Evolutionary conservation across 2,329 filamentous ascomycete species (phyloP).

Genomic region (Metarhizium guizhouense): DNA sequence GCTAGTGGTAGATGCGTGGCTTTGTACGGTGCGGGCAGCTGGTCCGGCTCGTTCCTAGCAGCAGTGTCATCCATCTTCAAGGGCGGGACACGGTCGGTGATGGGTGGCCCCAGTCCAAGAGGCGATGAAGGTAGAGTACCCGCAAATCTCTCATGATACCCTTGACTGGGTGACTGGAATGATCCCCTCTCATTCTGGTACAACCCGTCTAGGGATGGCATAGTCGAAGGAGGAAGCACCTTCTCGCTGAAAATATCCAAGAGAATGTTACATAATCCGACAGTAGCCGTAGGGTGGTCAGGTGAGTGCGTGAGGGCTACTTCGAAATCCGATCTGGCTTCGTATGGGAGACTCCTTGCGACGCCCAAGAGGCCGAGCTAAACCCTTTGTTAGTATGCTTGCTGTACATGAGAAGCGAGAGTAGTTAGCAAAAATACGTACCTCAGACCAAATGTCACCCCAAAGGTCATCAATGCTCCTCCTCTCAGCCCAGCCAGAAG

Average conservation of each 20-base stretch:
- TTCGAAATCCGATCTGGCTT: constrained; percentile 72
- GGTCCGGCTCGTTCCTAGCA: constrained; percentile 17
- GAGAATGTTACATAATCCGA: constrained; percentile 76
- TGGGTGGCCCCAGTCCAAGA: constrained; percentile 33
- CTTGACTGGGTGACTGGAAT: background rate
- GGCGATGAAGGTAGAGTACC: constrained; percentile 32
- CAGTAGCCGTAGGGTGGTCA: constrained; percentile 71
- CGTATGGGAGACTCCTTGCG: constrained; percentile 52
- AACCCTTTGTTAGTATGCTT: constrained; percentile 14
- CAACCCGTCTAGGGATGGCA: constrained; percentile 29
- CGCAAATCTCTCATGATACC: constrained; percentile 4
- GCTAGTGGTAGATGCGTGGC: constrained; percentile 58
- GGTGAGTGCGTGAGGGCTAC: constrained; percentile 69
- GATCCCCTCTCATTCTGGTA: background rate
- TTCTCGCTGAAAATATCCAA: constrained; percentile 74
- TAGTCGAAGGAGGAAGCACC: constrained; percentile 49
- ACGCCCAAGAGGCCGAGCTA: constrained; percentile 60
- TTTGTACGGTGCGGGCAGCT: constrained; percentile 44
- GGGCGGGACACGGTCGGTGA: constrained; percentile 8
- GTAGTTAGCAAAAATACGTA: constrained; percentile 25
- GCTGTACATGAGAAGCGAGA: background rate
- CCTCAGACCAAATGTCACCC: constrained; percentile 77
- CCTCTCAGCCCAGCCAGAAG: constrained; percentile 63
- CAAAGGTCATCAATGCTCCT: constrained; percentile 78
- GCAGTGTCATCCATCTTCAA: constrained; percentile 16